These are phyloP conservation scores for Plasmodium knowlesi DNA, from an alignment of 169 alveolate genomes.

Conservation along the genomic window DNA sequence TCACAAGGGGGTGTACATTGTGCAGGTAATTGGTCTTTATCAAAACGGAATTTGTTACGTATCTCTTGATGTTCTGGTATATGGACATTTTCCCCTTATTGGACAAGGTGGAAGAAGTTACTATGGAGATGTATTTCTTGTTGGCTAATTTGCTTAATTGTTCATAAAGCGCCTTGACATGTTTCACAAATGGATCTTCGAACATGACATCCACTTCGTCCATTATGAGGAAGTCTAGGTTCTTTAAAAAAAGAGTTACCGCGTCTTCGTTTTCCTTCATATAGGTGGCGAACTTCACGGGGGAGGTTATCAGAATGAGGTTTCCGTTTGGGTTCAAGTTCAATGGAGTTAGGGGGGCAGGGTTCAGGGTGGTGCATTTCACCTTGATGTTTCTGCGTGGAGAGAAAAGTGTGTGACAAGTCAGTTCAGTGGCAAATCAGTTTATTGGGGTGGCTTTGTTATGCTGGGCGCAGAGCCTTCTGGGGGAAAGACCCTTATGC, in stretches of 20 bases:
- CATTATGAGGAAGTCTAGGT: slow-evolving; percentile 42
- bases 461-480: not conserved
- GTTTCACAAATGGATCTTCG: slow-evolving; percentile 40
- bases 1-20: slow-evolving; percentile 55
- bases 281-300: slow-evolving; percentile 22
- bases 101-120: slow-evolving; percentile 56
- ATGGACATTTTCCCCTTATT: slow-evolving; percentile 51
- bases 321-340: not conserved
- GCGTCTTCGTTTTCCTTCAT: slow-evolving; percentile 48
- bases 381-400: slow-evolving; percentile 33
- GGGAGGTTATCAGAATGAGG: slow-evolving; percentile 30
- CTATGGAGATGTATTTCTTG: slow-evolving; percentile 7
- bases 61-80: slow-evolving; percentile 32
- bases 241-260: not conserved
- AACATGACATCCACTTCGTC: slow-evolving; percentile 66
- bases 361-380: not conserved
- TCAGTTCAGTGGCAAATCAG: not conserved
- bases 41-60: slow-evolving; percentile 21
- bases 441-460: not conserved
- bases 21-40: slow-evolving; percentile 49
- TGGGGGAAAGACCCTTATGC: not conserved
- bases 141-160: slow-evolving; percentile 10
- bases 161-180: slow-evolving; percentile 17
- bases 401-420: not conserved
- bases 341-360: not conserved